Percentiles rank a stretch among this genome's conserved stretches.
These are phyloP conservation scores for Fraxinus anomala DNA, from an alignment of 257 asterid genomes.

Conservation along the genomic window DNA sequence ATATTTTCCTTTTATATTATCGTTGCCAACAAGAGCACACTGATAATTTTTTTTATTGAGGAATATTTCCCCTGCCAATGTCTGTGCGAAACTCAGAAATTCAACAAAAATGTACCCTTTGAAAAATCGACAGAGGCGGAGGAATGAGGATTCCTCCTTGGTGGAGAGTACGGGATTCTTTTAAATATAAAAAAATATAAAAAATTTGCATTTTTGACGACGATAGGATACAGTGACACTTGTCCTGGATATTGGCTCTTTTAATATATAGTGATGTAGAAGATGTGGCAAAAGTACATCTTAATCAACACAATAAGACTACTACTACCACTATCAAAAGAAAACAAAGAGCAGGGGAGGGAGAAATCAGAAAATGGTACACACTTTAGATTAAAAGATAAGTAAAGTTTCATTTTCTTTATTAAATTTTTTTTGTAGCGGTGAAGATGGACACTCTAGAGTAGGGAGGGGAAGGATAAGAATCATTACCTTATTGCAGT, in stretches of 20 bases:
- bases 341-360: background rate
- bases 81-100: background rate
- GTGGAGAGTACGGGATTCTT: too few species aligned
- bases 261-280: too few species aligned
- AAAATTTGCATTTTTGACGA: too few species aligned
- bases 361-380: background rate
- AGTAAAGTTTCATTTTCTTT: background rate
- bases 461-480: background rate
- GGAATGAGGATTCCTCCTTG: too few species aligned
- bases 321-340: background rate
- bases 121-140: background rate
- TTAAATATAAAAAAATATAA: too few species aligned
- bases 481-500: slow-evolving; percentile 68
- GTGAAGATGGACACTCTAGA: background rate
- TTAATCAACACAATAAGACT: background rate
- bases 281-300: background rate
- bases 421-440: background rate
- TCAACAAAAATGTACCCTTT: background rate
- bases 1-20: too few species aligned
- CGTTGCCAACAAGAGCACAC: too few species aligned
- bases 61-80: background rate
- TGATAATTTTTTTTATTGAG: too few species aligned
- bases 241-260: too few species aligned
- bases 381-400: background rate
- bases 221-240: too few species aligned